A percentile compares a stretch with the other conserved stretches of the same genome.
phyloP scores from a whole-genome alignment of 176 grass and related monocot species.

The Avena sativa region DNA sequence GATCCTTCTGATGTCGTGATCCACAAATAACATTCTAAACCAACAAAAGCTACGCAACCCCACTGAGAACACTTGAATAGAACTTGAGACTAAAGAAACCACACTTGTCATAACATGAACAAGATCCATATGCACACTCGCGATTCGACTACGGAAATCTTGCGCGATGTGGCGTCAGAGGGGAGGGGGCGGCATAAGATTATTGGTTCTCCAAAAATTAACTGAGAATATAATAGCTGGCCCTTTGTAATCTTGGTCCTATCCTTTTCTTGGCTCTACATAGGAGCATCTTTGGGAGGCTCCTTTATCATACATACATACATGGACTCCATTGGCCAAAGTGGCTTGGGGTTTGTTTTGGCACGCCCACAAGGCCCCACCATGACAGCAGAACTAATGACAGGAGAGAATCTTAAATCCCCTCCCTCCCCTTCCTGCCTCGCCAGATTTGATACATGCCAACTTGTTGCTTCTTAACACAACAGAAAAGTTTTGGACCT shows the following conservation, averaged over 20 bases:
- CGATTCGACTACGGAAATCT: not conserved
- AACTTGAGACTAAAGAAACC: not conserved
- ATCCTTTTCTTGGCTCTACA: slow-evolving; percentile 74
- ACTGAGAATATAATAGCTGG: slow-evolving; percentile 65
- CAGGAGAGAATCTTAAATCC: slow-evolving; percentile 72
- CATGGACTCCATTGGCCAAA: slow-evolving; percentile 63
- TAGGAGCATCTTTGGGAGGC: slow-evolving; percentile 57
- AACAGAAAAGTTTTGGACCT: slow-evolving; percentile 40
- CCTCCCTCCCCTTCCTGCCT: slow-evolving; percentile 38
- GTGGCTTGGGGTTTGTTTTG: slow-evolving; percentile 65
- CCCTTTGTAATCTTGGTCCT: slow-evolving; percentile 60
- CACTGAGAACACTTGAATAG: slow-evolving; percentile 21
- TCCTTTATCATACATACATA: slow-evolving; percentile 40
- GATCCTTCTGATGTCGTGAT: slow-evolving; percentile 57
- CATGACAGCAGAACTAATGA: slow-evolving; percentile 66
- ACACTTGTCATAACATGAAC: not conserved
- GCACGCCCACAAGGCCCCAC: slow-evolving; percentile 46
- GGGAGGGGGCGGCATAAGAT: slow-evolving; percentile 19
- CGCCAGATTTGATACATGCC: slow-evolving; percentile 69
- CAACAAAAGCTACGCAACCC: slow-evolving; percentile 39
- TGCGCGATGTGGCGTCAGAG: not conserved
- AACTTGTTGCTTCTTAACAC: slow-evolving; percentile 53
- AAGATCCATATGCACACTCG: not conserved
- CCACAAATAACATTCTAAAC: slow-evolving; percentile 52
- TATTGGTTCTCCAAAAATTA: slow-evolving; percentile 37